These are phyloP conservation scores for Funneliformis geosporum DNA, from an alignment of 192 early-diverging fungal genomes.

Conservation along the genomic window DNA sequence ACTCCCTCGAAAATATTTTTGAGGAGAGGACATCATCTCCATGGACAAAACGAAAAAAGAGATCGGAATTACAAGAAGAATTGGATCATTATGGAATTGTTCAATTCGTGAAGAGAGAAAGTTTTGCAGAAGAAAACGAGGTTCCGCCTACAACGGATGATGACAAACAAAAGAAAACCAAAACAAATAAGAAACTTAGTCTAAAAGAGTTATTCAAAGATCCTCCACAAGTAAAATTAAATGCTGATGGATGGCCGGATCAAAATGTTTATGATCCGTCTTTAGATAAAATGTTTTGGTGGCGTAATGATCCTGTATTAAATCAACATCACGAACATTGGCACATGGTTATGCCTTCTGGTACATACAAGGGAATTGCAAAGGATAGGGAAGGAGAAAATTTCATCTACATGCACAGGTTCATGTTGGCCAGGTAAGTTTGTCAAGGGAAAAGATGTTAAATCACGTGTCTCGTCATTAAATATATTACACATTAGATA, in stretches of 20 bases:
- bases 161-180: background rate
- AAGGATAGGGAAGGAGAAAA: slow-evolving; percentile 17
- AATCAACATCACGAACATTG: slow-evolving; percentile 17
- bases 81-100: background rate
- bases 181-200: background rate
- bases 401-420: slow-evolving; percentile 21
- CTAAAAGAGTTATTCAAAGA: background rate
- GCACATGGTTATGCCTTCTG: background rate
- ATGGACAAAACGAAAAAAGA: background rate
- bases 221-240: slow-evolving; percentile 1
- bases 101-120: background rate
- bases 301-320: slow-evolving; percentile 12
- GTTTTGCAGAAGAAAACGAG: background rate
- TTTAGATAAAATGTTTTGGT: slow-evolving; percentile 12
- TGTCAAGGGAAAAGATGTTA: no score
- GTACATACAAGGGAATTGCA: background rate
- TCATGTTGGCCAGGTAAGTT: slow-evolving; percentile 10
- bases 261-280: slow-evolving; percentile 10
- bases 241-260: background rate
- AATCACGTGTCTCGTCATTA: background rate
- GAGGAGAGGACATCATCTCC: background rate
- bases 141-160: no score
- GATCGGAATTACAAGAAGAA: background rate
- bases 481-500: background rate
- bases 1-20: background rate